These are phyloP conservation scores for Saccharomyces uvarum DNA, from an alignment of 1,139 yeast species.

Conservation along the genomic window DNA sequence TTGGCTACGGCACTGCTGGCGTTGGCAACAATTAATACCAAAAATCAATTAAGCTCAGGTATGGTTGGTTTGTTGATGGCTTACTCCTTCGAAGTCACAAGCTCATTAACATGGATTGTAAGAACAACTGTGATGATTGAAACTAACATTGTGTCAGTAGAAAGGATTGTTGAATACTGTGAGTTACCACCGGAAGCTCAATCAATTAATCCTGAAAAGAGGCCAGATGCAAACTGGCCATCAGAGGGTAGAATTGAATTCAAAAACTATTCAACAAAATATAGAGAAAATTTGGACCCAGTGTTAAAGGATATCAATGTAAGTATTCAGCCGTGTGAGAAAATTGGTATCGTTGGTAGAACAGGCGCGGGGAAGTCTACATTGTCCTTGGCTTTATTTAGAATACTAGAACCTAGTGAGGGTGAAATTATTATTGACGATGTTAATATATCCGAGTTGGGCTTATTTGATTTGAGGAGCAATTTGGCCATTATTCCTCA, in stretches of 20 bases:
- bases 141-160: slow-evolving; percentile 68
- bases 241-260: slow-evolving; percentile 48
- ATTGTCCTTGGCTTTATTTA: slow-evolving; percentile 60
- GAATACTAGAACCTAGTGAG: slow-evolving; percentile 56
- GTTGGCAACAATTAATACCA: slow-evolving; percentile 43
- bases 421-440: slow-evolving; percentile 51
- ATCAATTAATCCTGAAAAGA: slow-evolving; percentile 30
- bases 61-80: slow-evolving; percentile 69
- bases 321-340: slow-evolving; percentile 51
- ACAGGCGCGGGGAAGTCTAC: slow-evolving; percentile 85
- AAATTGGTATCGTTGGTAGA: slow-evolving; percentile 76
- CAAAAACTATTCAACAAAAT: slow-evolving; percentile 54
- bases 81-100: slow-evolving; percentile 60
- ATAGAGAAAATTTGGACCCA: slow-evolving; percentile 51
- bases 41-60: slow-evolving; percentile 52
- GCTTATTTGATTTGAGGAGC: slow-evolving; percentile 46
- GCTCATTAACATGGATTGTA: slow-evolving; percentile 53
- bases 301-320: slow-evolving; percentile 50
- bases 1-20: slow-evolving; percentile 52
- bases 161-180: slow-evolving; percentile 65
- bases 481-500: slow-evolving; percentile 60
- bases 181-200: slow-evolving; percentile 55
- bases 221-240: slow-evolving; percentile 51
- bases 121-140: slow-evolving; percentile 67
- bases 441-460: slow-evolving; percentile 40